Base-by-base conservation (phyloP, 164 flowering plant genomes). In the Macadamia integrifolia region DNA sequence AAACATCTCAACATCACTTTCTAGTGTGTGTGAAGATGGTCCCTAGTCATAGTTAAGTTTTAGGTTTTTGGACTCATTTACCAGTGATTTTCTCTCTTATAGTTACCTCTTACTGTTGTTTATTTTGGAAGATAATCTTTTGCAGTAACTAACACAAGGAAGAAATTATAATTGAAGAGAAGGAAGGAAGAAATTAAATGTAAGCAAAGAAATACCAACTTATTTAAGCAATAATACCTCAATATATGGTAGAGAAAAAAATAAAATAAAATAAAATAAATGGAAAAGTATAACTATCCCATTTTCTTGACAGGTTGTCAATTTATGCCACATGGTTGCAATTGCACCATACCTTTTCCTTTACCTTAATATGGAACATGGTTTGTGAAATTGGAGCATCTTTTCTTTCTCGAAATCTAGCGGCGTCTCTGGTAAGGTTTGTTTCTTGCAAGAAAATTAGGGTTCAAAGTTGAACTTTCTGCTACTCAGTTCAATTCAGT, bases 341-440 rank as follows among this genome's bases (percentile, higher is more conserved):
- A 68, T 14, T 66, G 46, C 13, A 62, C 87, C 89, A 70, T 76
- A 81, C 74, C 86, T 87, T 82, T 85, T 71, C 76, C 77, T 79
- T 71, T 69, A 75, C 66, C 66, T 71, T 74, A 59, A 66, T 61
- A 14, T 66, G 70, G 74, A 64, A 64, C 71, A 64, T 69, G 81
- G 79, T 78, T 77, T 78, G 75, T 79, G 65, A 75, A 80, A 79
- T 84, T 81, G 76, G 66, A 68, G 85, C 85, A 78, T 83, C 85
- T 82, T 76, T 69, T 73, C 71, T 77, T 69, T 80, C 79, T 66
- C 62, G 64, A 75, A 59, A 52, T 62, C 35, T 23, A 50, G 2
- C 61, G 56, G 32, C 62, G 70, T 72, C 74, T 18, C 61, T 72
- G 35, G 6, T 69, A 74, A 62, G 69, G 78, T 69, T 72, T 56